phyloP scores from a whole-genome alignment of 495 filamentous ascomycete species.

The Hypoxylon fragiforme region DNA sequence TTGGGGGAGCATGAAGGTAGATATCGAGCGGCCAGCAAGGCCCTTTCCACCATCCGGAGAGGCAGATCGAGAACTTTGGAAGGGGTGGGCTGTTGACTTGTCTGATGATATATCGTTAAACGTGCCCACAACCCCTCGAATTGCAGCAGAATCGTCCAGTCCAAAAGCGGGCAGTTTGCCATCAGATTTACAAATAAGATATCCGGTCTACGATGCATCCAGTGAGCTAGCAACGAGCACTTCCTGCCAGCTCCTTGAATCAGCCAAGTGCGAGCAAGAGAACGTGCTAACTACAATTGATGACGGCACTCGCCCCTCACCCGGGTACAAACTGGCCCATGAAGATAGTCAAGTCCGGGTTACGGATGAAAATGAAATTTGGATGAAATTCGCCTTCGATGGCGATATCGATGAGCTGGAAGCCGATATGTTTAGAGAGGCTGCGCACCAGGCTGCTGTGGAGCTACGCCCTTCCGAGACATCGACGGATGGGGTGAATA shows the following conservation, averaged over 20 bases:
- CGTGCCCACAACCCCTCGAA: not conserved
- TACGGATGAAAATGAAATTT: conserved; percentile 36
- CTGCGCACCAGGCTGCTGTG: conserved; percentile 40
- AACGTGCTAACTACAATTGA: not conserved
- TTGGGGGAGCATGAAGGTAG: conserved; percentile 33
- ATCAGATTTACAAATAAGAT: conserved; percentile 26
- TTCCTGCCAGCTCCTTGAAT: not conserved
- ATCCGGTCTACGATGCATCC: conserved; percentile 28
- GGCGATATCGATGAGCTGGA: conserved; percentile 43
- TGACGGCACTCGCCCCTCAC: not conserved
- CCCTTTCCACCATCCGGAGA: conserved; percentile 25
- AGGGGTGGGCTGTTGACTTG: conserved; percentile 9
- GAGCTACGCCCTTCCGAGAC: conserved; percentile 35
- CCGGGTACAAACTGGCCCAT: not conserved
- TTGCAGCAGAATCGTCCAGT: conserved; percentile 7
- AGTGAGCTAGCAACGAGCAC: conserved; percentile 13
- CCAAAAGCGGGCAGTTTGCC: conserved; percentile 13
- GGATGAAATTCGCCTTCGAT: conserved; percentile 47
- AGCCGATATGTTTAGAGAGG: conserved; percentile 39
- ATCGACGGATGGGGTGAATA: not conserved
- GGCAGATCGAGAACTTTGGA: conserved; percentile 31
- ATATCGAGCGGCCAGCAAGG: conserved; percentile 21
- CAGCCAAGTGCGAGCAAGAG: not conserved
- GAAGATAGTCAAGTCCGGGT: not conserved
- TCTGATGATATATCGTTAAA: conserved; percentile 1